Evolutionary conservation across 331 rosid genomes (phyloP).

Genomic region (Erythrophleum ivorense): DNA sequence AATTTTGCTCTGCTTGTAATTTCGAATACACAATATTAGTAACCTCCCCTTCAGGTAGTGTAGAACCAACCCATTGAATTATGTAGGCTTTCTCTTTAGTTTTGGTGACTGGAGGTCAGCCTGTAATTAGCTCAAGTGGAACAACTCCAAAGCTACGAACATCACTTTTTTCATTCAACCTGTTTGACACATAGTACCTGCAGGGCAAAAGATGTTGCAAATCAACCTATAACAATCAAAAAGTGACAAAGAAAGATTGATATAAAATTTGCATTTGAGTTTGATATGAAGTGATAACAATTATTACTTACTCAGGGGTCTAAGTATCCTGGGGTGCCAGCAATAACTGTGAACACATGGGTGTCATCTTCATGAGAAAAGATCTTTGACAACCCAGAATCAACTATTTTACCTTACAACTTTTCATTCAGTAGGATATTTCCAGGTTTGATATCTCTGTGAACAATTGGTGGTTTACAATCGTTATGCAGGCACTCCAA

Average conservation of each 20-base stretch:
- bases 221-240: neutral
- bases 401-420: slow-evolving; percentile 58
- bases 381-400: slow-evolving; percentile 66
- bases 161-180: slow-evolving; percentile 55
- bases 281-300: too few species aligned
- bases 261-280: neutral
- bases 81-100: slow-evolving; percentile 35
- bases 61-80: slow-evolving; percentile 43
- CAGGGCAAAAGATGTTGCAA: neutral
- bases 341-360: slow-evolving; percentile 50
- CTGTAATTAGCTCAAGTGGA: slow-evolving; percentile 46
- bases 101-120: slow-evolving; percentile 29
- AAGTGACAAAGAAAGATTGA: neutral
- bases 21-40: slow-evolving; percentile 39
- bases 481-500: slow-evolving; percentile 54
- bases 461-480: slow-evolving; percentile 55
- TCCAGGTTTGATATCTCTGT: slow-evolving; percentile 44
- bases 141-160: slow-evolving; percentile 55
- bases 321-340: slow-evolving; percentile 68
- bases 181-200: slow-evolving; percentile 44
- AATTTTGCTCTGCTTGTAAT: slow-evolving; percentile 24
- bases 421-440: slow-evolving; percentile 60
- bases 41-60: slow-evolving; percentile 38
- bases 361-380: slow-evolving; percentile 50
- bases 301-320: slow-evolving; percentile 57